Conservation (phyloP, 2,329 filamentous ascomycete genomes). For the Colletotrichum spaethianum region DNA sequence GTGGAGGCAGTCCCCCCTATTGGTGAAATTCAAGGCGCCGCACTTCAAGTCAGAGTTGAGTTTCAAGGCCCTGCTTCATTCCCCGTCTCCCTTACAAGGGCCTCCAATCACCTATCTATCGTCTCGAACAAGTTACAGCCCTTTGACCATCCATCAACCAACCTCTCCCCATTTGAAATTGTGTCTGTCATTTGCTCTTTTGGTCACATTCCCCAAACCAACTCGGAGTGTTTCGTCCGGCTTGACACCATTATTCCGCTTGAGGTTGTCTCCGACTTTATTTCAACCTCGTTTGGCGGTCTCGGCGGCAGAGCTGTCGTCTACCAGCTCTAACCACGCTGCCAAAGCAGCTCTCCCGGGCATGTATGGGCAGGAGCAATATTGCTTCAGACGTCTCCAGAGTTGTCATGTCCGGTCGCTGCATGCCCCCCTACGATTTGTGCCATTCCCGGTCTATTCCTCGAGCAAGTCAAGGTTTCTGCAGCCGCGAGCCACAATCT, state of each 20-base stretch:
- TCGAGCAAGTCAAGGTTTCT: neutral
- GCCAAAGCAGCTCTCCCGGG: conserved; percentile 11
- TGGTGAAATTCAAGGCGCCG: too few species aligned
- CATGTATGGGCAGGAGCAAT: conserved; percentile 14
- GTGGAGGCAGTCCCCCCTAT: too few species aligned
- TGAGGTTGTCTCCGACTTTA: conserved; percentile 1
- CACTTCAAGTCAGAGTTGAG: neutral
- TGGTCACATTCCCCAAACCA: neutral
- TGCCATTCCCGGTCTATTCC: neutral
- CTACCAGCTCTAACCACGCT: neutral
- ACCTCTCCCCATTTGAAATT: too few species aligned
- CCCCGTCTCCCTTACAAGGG: neutral
- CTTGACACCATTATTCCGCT: neutral
- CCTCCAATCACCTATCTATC: neutral
- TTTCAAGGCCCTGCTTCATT: neutral
- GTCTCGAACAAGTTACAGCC: neutral
- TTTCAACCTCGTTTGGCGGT: neutral
- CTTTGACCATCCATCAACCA: neutral
- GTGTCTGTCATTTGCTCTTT: neutral
- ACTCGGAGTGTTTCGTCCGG: neutral
- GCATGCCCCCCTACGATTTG: neutral
- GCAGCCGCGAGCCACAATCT: neutral
- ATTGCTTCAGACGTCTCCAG: neutral
- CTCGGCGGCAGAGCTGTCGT: neutral
- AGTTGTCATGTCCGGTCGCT: neutral